Evolutionary conservation across 805 yeast genomes (phyloP).

Genomic region (Nakazawaea ishiwadae): DNA sequence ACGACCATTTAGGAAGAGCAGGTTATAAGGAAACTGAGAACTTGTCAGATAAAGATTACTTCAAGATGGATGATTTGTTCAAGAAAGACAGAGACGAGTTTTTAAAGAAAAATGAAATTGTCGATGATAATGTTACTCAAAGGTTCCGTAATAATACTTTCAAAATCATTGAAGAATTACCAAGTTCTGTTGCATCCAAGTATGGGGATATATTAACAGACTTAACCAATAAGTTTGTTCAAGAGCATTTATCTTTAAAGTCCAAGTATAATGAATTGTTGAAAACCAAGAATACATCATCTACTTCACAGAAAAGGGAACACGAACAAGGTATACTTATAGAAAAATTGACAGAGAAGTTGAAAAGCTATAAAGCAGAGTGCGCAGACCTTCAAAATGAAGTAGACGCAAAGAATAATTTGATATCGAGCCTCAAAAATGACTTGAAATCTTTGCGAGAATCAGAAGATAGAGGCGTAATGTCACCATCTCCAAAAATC

Average conservation of each 20-base stretch:
- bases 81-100: conserved; percentile 8
- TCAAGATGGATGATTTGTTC: conserved; percentile 11
- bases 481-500: not conserved
- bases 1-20: not conserved
- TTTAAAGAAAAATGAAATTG: not conserved
- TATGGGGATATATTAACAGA: conserved; percentile 8
- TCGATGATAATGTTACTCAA: conserved; percentile 4
- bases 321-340: conserved; percentile 4
- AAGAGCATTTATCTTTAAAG: conserved; percentile 10
- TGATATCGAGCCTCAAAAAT: not conserved
- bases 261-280: conserved; percentile 6
- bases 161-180: conserved; percentile 11
- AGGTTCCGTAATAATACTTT: conserved; percentile 5
- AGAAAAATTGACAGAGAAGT: conserved; percentile 7
- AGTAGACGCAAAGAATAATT: not conserved
- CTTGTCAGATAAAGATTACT: conserved; percentile 6
- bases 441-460: not conserved
- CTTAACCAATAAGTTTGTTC: conserved; percentile 3
- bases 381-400: not conserved
- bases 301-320: not conserved
- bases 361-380: conserved; percentile 4
- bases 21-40: conserved; percentile 8
- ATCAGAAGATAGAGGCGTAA: not conserved
- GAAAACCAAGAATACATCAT: not conserved
- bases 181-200: conserved; percentile 8